phyloP scores from a whole-genome alignment of 23 red algal genomes.

The Cyanidioschyzon merolae region DNA sequence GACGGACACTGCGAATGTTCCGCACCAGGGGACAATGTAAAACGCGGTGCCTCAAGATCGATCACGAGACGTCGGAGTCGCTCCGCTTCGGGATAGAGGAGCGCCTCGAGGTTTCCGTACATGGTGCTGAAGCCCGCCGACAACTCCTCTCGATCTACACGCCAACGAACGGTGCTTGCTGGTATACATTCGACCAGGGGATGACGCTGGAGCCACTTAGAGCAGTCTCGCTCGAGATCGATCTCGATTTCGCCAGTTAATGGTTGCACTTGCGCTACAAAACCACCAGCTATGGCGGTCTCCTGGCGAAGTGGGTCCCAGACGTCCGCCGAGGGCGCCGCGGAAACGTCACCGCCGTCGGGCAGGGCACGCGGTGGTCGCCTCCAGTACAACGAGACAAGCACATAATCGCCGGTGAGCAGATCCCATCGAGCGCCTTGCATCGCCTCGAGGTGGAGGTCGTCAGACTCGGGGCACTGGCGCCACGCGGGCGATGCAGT shows the following conservation, averaged over 20 bases:
- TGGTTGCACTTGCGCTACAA: slow-evolving; percentile 18
- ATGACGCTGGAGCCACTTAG: slow-evolving; percentile 20
- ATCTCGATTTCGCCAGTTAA: slow-evolving; percentile 14
- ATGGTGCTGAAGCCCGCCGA: slow-evolving; percentile 33
- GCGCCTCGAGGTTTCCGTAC: slow-evolving; percentile 47
- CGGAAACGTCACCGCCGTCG: too few species aligned
- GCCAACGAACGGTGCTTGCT: slow-evolving; percentile 22
- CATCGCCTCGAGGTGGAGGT: not conserved
- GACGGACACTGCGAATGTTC: not conserved
- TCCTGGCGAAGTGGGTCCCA: slow-evolving; percentile 2
- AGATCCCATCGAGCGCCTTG: slow-evolving; percentile 4
- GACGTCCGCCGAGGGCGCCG: not conserved
- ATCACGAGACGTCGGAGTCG: slow-evolving; percentile 45
- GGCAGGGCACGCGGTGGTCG: not conserved
- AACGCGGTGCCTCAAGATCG: slow-evolving; percentile 29
- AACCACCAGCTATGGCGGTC: slow-evolving; percentile 42
- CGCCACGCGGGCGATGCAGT: too few species aligned
- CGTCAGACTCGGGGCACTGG: too few species aligned
- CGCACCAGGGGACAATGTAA: slow-evolving; percentile 17
- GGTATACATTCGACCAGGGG: not conserved
- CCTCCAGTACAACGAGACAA: slow-evolving; percentile 39
- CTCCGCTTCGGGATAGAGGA: slow-evolving; percentile 26
- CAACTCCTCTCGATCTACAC: slow-evolving; percentile 59
- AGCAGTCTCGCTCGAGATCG: slow-evolving; percentile 25
- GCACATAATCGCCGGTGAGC: slow-evolving; percentile 38